Evolutionary conservation across 768 basidiomycete species (phyloP).

Genomic region (Serendipita sp.): DNA sequence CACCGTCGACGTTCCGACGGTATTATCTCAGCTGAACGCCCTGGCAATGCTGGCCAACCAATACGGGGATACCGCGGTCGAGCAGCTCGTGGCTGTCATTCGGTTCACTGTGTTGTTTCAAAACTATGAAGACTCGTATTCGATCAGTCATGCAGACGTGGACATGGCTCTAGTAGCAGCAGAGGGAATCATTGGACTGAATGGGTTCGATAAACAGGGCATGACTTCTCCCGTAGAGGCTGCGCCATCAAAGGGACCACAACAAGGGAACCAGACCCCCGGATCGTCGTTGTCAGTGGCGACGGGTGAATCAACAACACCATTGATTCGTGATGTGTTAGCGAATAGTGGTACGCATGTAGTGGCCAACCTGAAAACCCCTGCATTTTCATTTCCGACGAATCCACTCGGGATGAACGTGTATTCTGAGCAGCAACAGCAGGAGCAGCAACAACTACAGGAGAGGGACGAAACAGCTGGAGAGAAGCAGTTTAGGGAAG

Average conservation of each 20-base stretch:
- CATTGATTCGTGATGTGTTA: background rate
- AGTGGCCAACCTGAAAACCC: background rate
- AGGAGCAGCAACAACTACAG: background rate
- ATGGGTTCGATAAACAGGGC: slow-evolving; percentile 14
- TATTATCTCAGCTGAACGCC: slow-evolving; percentile 8
- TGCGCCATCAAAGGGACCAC: slow-evolving; percentile 2
- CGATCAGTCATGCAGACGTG: slow-evolving; percentile 39
- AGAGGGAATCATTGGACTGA: slow-evolving; percentile 35
- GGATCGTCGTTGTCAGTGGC: no score
- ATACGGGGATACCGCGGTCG: slow-evolving; percentile 9
- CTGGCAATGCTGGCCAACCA: slow-evolving; percentile 8
- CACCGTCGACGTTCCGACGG: slow-evolving; percentile 7
- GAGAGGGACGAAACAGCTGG: background rate
- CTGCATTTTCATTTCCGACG: background rate
- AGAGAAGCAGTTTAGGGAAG: background rate
- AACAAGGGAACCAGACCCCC: background rate
- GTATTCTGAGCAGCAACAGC: background rate
- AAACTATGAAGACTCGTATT: slow-evolving; percentile 34
- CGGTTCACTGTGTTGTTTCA: slow-evolving; percentile 21
- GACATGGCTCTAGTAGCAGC: slow-evolving; percentile 29
- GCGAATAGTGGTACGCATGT: background rate
- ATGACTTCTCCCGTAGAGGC: background rate
- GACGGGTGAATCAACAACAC: background rate
- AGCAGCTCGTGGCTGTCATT: slow-evolving; percentile 5
- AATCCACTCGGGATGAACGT: slow-evolving; percentile 4